A percentile compares a stretch with the other conserved stretches of the same genome.
Evolutionary conservation across 75 land plant genomes (phyloP).

Genomic region (Selaginella moellendorffii): DNA sequence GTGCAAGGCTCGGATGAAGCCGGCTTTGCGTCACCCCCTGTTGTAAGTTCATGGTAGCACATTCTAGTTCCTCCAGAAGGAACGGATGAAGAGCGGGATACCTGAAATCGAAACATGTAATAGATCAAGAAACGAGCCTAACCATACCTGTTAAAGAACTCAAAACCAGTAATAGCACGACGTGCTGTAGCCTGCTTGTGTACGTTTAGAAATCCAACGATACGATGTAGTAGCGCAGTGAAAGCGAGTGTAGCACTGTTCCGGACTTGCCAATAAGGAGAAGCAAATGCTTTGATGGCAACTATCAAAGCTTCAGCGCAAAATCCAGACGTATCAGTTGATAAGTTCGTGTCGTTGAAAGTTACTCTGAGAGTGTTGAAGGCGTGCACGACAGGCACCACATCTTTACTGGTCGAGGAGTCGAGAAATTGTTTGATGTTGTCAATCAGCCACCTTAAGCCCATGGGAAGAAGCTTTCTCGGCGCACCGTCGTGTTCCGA

Average conservation of each 20-base stretch:
- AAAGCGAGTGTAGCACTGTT: constrained; percentile 90
- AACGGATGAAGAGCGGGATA: constrained; percentile 82
- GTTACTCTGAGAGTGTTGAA: constrained; percentile 84
- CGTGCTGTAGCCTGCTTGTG: constrained; percentile 77
- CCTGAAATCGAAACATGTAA: constrained; percentile 24
- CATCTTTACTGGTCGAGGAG: constrained; percentile 54
- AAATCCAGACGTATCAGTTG: constrained; percentile 89
- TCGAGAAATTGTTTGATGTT: constrained; percentile 35
- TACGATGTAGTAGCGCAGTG: constrained; percentile 82
- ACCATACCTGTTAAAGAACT: constrained; percentile 87
- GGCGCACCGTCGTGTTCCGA: constrained; percentile 94
- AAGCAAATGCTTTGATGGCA: constrained; percentile 65
- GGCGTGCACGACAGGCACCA: constrained; percentile 89
- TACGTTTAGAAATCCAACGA: constrained; percentile 84
- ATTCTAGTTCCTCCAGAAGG: constrained; percentile 53
- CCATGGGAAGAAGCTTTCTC: constrained; percentile 82
- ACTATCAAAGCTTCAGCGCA: constrained; percentile 78
- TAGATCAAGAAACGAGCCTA: not conserved
- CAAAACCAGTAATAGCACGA: constrained; percentile 87
- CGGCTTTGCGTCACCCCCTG: constrained; percentile 28
- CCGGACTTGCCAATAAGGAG: constrained; percentile 83
- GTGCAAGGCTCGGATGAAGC: constrained; percentile 91
- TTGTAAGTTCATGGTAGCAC: constrained; percentile 55
- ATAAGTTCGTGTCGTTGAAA: constrained; percentile 85
- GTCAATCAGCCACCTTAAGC: constrained; percentile 65